Conservation (phyloP, 352 stramenopile genomes). For the Saprolegnia diclina region DNA sequence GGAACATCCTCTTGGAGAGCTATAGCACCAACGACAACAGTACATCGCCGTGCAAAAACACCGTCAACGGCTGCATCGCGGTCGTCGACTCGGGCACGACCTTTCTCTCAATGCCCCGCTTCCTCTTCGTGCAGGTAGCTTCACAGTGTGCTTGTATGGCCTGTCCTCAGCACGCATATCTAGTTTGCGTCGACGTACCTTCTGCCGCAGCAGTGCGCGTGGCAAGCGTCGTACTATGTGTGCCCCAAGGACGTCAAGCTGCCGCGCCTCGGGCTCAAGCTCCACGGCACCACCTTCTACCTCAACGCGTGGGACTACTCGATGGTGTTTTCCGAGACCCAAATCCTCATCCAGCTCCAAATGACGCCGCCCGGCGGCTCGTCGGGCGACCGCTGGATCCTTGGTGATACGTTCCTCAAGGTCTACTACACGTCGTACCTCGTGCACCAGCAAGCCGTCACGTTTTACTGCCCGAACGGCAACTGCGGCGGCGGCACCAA, state of each 20-base stretch:
- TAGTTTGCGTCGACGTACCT: constrained; percentile 3
- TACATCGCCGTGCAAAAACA: constrained; percentile 40
- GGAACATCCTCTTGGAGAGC: constrained; percentile 56
- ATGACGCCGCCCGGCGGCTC: constrained; percentile 7
- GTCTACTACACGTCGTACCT: constrained; percentile 58
- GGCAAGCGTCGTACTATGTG: constrained; percentile 35
- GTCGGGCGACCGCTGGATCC: constrained; percentile 56
- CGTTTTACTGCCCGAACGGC: constrained; percentile 58
- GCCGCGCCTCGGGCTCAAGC: constrained; percentile 44
- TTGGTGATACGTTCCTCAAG: constrained; percentile 73
- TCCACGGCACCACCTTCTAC: constrained; percentile 51
- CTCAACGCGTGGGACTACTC: constrained; percentile 55
- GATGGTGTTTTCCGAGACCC: constrained; percentile 30
- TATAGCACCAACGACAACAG: constrained; percentile 39
- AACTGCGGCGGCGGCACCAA: constrained; percentile 23
- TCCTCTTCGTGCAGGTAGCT: constrained; percentile 37
- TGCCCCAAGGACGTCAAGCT: constrained; percentile 43
- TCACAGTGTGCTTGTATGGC: neutral
- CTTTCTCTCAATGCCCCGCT: constrained; percentile 45
- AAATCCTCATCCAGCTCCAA: neutral
- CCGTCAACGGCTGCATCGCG: constrained; percentile 31
- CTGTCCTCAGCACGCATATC: neutral
- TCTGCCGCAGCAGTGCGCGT: constrained; percentile 1
- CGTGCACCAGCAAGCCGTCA: constrained; percentile 43
- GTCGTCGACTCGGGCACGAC: constrained; percentile 61